Base-by-base conservation (phyloP, 176 grass and related monocot species). In the Poa pratensis region DNA sequence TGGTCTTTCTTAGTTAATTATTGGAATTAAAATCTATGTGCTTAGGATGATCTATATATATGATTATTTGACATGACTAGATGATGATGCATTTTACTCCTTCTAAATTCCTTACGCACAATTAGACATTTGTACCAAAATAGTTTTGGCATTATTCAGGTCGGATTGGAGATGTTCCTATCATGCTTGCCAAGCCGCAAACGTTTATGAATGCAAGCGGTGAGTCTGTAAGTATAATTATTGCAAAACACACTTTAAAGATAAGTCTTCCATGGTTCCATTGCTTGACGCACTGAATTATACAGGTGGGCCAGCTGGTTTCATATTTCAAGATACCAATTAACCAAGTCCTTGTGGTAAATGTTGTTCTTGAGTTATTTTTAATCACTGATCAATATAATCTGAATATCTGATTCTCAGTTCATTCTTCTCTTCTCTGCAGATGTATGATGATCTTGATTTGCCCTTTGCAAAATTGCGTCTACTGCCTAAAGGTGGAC, bases 121-220 rank as follows among this genome's bases (percentile, higher is more conserved):
- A 63, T 69, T 53, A 55, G 59, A 20, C 22, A 63, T 40, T 77
- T 32, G 58, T 75, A 76, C 12, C 32, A 76, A 58, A 17, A 74
- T 22, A 51, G 4, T 34, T 68, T 70, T 17, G 5, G 66, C 55
- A 54, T 43, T 90, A 71, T 85, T 73, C 66, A 98, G 93, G 96
- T 84, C 75, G 77, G 27, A 94, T 98, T 14, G 92, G 93, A 46
- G 88, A 95, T 81, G 78, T 86, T 6, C 86, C 93, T 75, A 51
- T 96, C 81, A 91, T 98, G 86, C 88, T 98, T 72, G 93, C 91
- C 79, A 98, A 98, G 81, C 96, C 96, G 39, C 93, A 95, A 82
- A 96, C 93, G 24, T 98, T 98, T 88, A 96, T 98, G 96, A 98
- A 98, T 86, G 89, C 91, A 87, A 98, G 96, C n/a, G 96, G 96